Evolutionary conservation across 352 stramenopile genomes (phyloP).

Genomic region (Phytopythium delawarense): DNA sequence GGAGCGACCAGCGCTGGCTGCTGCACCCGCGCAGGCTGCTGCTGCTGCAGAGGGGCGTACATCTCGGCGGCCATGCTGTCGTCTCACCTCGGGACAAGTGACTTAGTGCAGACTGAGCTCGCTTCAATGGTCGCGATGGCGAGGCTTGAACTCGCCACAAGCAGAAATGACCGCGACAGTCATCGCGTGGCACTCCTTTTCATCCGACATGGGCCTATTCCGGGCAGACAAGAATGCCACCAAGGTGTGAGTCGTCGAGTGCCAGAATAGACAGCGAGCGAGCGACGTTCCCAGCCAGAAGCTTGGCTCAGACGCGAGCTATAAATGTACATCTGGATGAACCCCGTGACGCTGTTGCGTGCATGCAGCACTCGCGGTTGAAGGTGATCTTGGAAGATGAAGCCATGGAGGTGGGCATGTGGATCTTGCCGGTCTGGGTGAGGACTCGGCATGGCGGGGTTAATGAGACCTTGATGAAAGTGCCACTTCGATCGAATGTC

Average conservation of each 20-base stretch:
- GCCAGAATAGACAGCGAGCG: neutral
- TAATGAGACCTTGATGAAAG: no score
- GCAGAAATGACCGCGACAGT: neutral
- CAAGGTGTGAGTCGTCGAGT: neutral
- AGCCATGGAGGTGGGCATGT: no score
- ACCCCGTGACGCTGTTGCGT: no score
- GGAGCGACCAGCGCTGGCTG: slow-evolving; percentile 23
- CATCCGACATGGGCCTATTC: neutral
- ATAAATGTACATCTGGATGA: neutral
- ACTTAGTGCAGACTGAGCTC: neutral
- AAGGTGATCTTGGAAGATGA: no score
- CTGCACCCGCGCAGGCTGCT: slow-evolving; percentile 3
- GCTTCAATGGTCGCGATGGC: neutral
- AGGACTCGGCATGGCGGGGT: no score
- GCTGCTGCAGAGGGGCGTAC: slow-evolving; percentile 2
- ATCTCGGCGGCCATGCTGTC: slow-evolving; percentile 1
- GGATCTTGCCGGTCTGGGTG: no score
- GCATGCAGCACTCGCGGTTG: no score
- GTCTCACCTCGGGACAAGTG: no score
- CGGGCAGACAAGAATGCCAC: neutral
- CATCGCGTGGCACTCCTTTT: no score
- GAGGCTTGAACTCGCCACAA: neutral
- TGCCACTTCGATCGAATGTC: no score
- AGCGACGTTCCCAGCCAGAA: no score
- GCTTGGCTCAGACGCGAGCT: neutral